Conservation (phyloP, 768 basidiomycete genomes). For the Termitomyces sp. region DNA sequence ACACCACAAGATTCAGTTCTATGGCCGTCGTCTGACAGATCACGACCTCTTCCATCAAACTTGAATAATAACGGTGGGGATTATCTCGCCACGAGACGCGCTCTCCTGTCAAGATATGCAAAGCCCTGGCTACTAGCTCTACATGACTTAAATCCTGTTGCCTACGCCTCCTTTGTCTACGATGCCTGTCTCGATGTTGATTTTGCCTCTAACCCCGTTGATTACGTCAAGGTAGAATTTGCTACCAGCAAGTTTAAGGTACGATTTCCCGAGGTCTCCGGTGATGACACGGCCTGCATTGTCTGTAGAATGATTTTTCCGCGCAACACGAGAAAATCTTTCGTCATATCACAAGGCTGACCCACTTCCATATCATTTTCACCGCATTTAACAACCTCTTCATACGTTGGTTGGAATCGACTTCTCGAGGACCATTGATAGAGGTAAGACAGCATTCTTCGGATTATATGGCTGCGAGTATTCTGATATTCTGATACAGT, state of each 20-base stretch:
- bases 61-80: conserved; percentile 62
- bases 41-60: conserved; percentile 32
- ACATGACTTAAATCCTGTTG: conserved; percentile 53
- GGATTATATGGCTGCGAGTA: background rate
- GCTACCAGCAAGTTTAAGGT: conserved; percentile 13
- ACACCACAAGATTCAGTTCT: conserved; percentile 33
- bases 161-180: conserved; percentile 52
- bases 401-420: conserved; percentile 52
- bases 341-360: conserved; percentile 49
- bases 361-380: conserved; percentile 51
- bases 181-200: conserved; percentile 48
- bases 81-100: conserved; percentile 58
- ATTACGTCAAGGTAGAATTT: conserved; percentile 8
- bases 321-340: conserved; percentile 38
- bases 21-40: conserved; percentile 50
- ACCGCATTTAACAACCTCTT: conserved; percentile 56
- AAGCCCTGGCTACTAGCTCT: conserved; percentile 67
- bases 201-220: conserved; percentile 16
- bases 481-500: conserved; percentile 26
- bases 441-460: conserved; percentile 30
- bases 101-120: conserved; percentile 53
- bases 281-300: background rate
- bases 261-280: background rate
- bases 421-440: conserved; percentile 25
- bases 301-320: background rate